Evolutionary conservation across 2,329 filamentous ascomycete species (phyloP), one percentile per base, ranked within the genome.

Genomic region (Trichoderma cornu-damae): DNA sequence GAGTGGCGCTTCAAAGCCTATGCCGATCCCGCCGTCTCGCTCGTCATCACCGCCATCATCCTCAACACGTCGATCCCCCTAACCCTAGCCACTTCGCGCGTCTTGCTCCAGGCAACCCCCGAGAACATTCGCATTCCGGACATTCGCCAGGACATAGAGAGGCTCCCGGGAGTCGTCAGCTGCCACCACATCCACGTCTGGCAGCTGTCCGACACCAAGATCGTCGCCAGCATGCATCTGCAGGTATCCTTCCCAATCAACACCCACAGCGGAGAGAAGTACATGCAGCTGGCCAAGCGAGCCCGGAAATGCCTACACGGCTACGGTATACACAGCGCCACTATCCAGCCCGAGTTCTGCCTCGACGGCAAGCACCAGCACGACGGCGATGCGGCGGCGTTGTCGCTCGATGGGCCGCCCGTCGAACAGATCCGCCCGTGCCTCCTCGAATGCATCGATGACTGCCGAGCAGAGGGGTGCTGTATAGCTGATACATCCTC

Each of bases 161-260:
- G 82, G 14, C 83, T 99, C 5, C 87, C 88, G 0, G 92, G 92
- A 40, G 88, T 99, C 47, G 78, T 94, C 60, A 90, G 88, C 69
- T 96, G 91, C 68, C 94, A 99, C 73, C 93, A 99, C 70, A 81
- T 99, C 20, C 94, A 99, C 70, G 91, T 99, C 61, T 99, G 94
- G 94, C 93, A 97, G 72, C 82, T 99, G 32, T 96, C 89, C 14
- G 93, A 97, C 69, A 94, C 91, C 52, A 96, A 96, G 76, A 79
- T 96, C 32, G 88, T 99, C 35, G 93, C 94, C 11, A 94, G 89
- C 9, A 83, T 99, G 73, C 94, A 99, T 69, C 87, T 99, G 43
- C 90, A 96, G 70, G 88, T 99, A 20, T 85, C 86, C 46, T 96
- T 96, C 70, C 89, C 92, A 64, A 91, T 96, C 71, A 87, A 91